Evolutionary conservation across 768 basidiomycete species (phyloP).

Genomic region (Russula sp.): DNA sequence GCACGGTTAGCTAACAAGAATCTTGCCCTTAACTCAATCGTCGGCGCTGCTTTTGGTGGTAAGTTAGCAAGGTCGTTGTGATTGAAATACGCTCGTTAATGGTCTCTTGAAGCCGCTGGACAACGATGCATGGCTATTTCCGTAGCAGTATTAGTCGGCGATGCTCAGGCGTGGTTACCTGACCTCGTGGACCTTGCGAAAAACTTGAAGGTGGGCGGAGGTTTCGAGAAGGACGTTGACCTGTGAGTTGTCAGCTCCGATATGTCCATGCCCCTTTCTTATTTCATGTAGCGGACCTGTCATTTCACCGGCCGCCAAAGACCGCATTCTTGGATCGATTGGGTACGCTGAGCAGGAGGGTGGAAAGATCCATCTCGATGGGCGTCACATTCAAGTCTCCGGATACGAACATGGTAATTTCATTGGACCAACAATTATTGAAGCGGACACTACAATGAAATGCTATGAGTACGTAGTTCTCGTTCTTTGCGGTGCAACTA

Average conservation of each 20-base stretch:
- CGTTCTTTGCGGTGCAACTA: not conserved
- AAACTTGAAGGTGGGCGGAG: slow-evolving; percentile 77
- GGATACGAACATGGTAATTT: slow-evolving; percentile 88
- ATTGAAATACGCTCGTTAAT: slow-evolving; percentile 24
- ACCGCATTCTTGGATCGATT: slow-evolving; percentile 70
- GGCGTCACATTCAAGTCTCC: slow-evolving; percentile 59
- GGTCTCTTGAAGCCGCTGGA: slow-evolving; percentile 63
- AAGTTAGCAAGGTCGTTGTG: slow-evolving; percentile 22
- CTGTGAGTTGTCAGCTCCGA: slow-evolving; percentile 45
- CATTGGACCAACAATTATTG: slow-evolving; percentile 86
- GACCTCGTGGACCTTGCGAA: slow-evolving; percentile 79
- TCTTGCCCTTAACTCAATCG: slow-evolving; percentile 81
- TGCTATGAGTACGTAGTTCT: slow-evolving; percentile 65
- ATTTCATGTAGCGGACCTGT: slow-evolving; percentile 53
- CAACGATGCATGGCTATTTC: slow-evolving; percentile 98
- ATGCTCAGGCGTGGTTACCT: slow-evolving; percentile 73
- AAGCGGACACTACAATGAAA: slow-evolving; percentile 75
- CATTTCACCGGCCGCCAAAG: slow-evolving; percentile 78
- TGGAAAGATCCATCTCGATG: slow-evolving; percentile 83
- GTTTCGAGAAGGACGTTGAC: slow-evolving; percentile 84
- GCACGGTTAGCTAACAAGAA: slow-evolving; percentile 76
- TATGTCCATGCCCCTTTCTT: slow-evolving; percentile 1
- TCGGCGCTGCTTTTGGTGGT: slow-evolving; percentile 93
- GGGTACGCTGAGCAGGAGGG: slow-evolving; percentile 71
- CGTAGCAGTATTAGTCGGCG: slow-evolving; percentile 83